Base-by-base conservation (phyloP, 2,329 filamentous ascomycete species). In the Camptophora hylomeconis region DNA sequence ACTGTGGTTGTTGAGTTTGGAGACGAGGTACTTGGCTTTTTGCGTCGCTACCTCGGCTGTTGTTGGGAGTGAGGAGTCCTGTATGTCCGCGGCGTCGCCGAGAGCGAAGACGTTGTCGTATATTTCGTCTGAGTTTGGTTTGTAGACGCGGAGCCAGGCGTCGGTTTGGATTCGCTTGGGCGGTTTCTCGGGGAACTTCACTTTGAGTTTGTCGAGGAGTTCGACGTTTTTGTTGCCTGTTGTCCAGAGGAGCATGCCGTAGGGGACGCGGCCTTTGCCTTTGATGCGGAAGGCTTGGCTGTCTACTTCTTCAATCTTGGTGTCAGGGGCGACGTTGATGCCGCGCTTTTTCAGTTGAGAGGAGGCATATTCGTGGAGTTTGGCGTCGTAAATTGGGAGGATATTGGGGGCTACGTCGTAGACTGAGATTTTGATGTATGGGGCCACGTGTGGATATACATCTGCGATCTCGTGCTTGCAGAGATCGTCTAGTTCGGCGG, bases 341-440 rank as follows among this genome's bases (percentile, higher is more conserved):
- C 50, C 42, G 17, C 54, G 47, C 16, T 47, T 44, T 9, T 48
- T 31, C 22, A 62, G 41, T 10, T 49, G 53, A 22, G 51, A 33
- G 24, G 51, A 46, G 1, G 59, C 59, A 31, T 62, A 61, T 17
- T 60, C 50, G 16, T 52, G 48, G 14, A 62, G 40, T 10, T 50
- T 50, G 8, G 48, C 37, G 26, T 62, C 60, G 26, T 60, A 63
- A 0, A 49, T 53, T 5, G 48, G 49, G 17, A 62, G 41, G 7
- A 62, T 54, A 7, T 49, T 39, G 4, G 53, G 48, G 4, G 57
- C 58, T 1, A 61, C 54, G 35, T 62, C 59, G 31, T 61, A 56
- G 20, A 63, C 54, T n/a, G 51, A 50, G 17, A 63, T 55, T 3
- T 37, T 46, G 6, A 61, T 25, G 22, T 56, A 52, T 2, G 48